Evolutionary conservation across 2,329 filamentous ascomycete genomes (phyloP).

Genomic region (Aureobasidium sp.): DNA sequence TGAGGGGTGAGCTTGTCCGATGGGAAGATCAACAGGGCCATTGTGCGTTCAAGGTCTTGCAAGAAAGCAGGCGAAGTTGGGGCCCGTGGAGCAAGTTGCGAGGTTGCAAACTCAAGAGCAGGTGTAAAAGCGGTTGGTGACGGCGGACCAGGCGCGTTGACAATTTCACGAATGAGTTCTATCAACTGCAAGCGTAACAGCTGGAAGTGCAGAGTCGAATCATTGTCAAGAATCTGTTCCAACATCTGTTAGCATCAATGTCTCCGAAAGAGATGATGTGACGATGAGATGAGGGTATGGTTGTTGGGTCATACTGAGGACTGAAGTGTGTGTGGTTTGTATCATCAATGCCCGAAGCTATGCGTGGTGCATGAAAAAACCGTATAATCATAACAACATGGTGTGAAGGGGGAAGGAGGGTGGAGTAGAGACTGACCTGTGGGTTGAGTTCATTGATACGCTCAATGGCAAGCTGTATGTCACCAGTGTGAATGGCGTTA

Average conservation of each 20-base stretch:
- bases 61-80: constrained; percentile 74
- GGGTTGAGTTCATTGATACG: constrained; percentile 83
- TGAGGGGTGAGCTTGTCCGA: constrained; percentile 69
- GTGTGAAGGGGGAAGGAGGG: constrained; percentile 12
- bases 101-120: constrained; percentile 78
- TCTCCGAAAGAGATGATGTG: neutral
- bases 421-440: constrained; percentile 55
- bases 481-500: constrained; percentile 73
- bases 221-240: constrained; percentile 71
- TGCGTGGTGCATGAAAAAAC: constrained; percentile 99
- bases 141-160: constrained; percentile 17
- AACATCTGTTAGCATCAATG: constrained; percentile 11
- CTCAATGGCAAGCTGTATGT: constrained; percentile 78
- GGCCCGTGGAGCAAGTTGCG: constrained; percentile 78
- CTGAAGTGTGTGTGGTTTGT: constrained; percentile 72
- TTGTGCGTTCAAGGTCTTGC: constrained; percentile 81
- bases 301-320: constrained; percentile 69
- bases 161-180: constrained; percentile 74
- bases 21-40: constrained; percentile 84
- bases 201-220: constrained; percentile 79
- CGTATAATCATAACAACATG: constrained; percentile 78
- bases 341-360: constrained; percentile 82
- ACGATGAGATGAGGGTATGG: neutral
- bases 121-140: constrained; percentile 66
- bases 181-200: constrained; percentile 85